Conservation (phyloP, 768 basidiomycete species). For the Russula olivacea region DNA sequence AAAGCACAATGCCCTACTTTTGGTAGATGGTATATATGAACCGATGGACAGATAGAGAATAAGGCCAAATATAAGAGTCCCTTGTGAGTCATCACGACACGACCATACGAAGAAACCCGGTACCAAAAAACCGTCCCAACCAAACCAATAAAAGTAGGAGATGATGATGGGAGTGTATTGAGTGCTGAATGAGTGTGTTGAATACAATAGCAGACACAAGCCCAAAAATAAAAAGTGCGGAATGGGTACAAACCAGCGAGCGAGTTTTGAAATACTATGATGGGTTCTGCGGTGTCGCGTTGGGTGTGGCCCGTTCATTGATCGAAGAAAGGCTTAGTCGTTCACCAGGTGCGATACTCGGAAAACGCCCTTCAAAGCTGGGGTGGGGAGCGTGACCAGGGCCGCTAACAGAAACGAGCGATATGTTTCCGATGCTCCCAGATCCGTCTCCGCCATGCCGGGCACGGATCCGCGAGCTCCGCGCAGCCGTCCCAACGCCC, state of each 20-base stretch:
- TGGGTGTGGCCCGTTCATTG: not conserved
- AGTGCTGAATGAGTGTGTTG: not conserved
- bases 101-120: not conserved
- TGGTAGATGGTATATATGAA: conserved; percentile 10
- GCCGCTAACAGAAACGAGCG: not conserved
- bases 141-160: not conserved
- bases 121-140: not conserved
- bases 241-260: not conserved
- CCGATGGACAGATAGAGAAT: not conserved
- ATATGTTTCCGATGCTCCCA: conserved; percentile 3
- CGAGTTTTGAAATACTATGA: not conserved
- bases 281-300: not conserved
- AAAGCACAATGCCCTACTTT: not conserved
- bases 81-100: not conserved
- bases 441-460: conserved; percentile 2
- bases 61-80: not conserved
- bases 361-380: conserved; percentile 3
- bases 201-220: not conserved
- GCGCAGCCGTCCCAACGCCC: conserved; percentile 41
- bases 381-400: not conserved
- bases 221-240: not conserved
- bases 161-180: not conserved
- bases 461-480: conserved; percentile 29
- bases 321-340: conserved; percentile 2
- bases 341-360: conserved; percentile 11